Base-by-base conservation (phyloP, 192 early-diverging fungal species). In the Thamnidium elegans region DNA sequence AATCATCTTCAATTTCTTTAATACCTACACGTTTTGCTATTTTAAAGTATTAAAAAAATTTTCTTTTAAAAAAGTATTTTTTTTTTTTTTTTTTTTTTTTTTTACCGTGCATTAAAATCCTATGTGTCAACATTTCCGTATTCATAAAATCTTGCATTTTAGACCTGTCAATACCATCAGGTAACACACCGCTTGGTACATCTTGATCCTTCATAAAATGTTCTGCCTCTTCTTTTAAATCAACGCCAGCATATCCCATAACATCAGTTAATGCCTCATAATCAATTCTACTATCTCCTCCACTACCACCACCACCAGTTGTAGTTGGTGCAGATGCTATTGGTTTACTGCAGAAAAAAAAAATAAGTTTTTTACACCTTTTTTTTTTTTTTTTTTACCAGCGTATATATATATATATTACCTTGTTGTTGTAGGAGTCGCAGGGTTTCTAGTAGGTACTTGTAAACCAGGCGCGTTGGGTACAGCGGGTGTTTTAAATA, bases 231-330 rank as follows among this genome's bases (percentile, higher is more conserved):
- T 76, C 74, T 66, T 82, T 82, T 21, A 92, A 78, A 72, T 92
- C 89, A 21, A 92, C 83, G 13, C 89, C 90, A 7, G 87, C 83
- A 70, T 89, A 92, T 7, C 86, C 84, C 76, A 92, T 89, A 15
- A 92, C 88, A 65, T 92, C 90, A n/a, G 85, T 83, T 2, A 91
- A 67, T 39, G 75, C 78, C 26, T 86, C 83, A 62, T 76, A 81
- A 42, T 79, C 77, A 55, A 74, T 74, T 30, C 67, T 73, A 45
- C 79, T 71, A 10, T 55, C 65, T 26, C 51, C 46, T 3, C 36
- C 47, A 6, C 47, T 15, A n/a, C 47, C 14, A 15, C 47, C 47
- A 17, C 47, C 14, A 21, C 46, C 58, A 58, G 58, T 17, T 20
- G 42, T 39, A 39, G 36, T 6, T 9, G 36, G 36, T 39, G 36